A percentile compares a stretch with the other conserved stretches of the same genome.
phyloP scores from a whole-genome alignment of 352 stramenopile genomes.

The Phytophthora kernoviae region DNA sequence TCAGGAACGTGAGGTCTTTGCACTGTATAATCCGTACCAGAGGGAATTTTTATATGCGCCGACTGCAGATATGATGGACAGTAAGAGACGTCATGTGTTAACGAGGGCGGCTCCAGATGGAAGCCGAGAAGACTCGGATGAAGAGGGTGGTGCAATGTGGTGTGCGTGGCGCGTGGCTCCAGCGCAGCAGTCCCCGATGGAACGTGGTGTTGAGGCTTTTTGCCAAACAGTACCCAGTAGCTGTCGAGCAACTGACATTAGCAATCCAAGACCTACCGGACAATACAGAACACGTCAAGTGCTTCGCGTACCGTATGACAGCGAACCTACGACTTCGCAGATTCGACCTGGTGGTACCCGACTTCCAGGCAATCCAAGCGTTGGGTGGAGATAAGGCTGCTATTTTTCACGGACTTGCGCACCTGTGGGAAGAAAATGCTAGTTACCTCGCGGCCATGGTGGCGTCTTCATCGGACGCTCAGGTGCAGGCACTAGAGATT shows the following conservation, averaged over 20 bases:
- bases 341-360: conserved; percentile 52
- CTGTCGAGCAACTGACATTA: conserved; percentile 54
- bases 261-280: conserved; percentile 54
- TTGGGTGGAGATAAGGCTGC: conserved; percentile 73
- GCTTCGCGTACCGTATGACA: conserved; percentile 76
- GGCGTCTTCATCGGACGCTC: conserved; percentile 30
- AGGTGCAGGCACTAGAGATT: conserved; percentile 41
- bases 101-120: conserved; percentile 54
- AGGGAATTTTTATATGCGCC: conserved; percentile 75
- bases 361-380: conserved; percentile 59
- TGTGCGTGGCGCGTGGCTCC: conserved; percentile 59
- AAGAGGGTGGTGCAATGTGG: conserved; percentile 51
- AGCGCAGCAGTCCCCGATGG: conserved; percentile 46
- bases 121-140: conserved; percentile 28
- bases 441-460: conserved; percentile 51
- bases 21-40: conserved; percentile 78
- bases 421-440: conserved; percentile 71
- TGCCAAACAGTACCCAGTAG: conserved; percentile 61
- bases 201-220: conserved; percentile 72
- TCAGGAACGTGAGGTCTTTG: conserved; percentile 62
- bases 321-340: conserved; percentile 64
- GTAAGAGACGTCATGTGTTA: conserved; percentile 57
- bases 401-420: conserved; percentile 74
- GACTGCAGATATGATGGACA: conserved; percentile 52
- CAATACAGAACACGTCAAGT: conserved; percentile 75